Base-by-base conservation (phyloP, 805 yeast species). In the Crinitomyces ghanaensis region DNA sequence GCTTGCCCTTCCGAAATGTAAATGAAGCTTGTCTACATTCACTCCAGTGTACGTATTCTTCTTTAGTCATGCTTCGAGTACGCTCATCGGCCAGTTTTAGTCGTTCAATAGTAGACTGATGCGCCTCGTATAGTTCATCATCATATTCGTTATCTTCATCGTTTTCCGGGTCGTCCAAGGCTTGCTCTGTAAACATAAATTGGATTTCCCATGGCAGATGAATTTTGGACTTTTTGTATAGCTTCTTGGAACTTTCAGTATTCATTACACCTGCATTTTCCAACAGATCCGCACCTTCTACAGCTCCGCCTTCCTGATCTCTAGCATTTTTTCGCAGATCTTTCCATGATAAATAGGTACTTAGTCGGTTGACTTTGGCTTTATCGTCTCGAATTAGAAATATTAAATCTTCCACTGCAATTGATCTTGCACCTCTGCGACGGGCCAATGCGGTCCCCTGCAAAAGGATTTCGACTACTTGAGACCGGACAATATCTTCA, bases 11-110 rank as follows among this genome's bases (percentile, higher is more conserved):
- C 45, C 96, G 69, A 49, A 85, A 91, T 1, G 98, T 91, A 54
- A 91, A 91, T 38, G 93, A 77, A 1, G 97, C 97, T 56, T 91
- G 98, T 41, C 98, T 72, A 58, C 98, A 91, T 51, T 91, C 98
- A 8, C 95, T 82, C 96, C 97, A 91, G 54, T 91, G 98, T 12
- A 86, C 98, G 50, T 91, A 91, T 53, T 91, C 98, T 48, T 91
- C 95, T 50, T 76, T 79, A 1, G 98, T 91, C 98, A 91, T 91
- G 45, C 78, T 70, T 43, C 66, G 72, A 0, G 98, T 91, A 41
- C 98, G 67, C 33, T 91, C 95, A 57, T 91, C 98, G 3, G 96
- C 96, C 56, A 73, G 76, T 49, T 85, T 84, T 44, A 91, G 66
- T 37, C 96, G 65, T 54, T 85, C 84, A 54, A 84, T 60, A n/a